Conservation (phyloP, 768 basidiomycete species). For the Trametes cubensis region DNA sequence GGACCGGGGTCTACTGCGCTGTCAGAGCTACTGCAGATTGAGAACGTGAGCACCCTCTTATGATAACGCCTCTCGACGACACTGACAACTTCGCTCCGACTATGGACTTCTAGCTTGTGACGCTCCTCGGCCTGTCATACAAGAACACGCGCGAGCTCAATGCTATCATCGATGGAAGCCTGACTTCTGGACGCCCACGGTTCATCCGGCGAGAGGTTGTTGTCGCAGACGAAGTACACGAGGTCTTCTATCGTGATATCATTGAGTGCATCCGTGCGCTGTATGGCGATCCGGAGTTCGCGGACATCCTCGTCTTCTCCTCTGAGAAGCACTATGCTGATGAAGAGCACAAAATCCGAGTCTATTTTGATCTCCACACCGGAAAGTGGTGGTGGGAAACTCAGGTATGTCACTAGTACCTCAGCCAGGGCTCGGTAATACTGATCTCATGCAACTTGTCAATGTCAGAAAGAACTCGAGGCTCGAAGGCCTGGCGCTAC, state of each 20-base stretch:
- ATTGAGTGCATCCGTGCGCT: slow-evolving; percentile 39
- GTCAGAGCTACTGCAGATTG: slow-evolving; percentile 40
- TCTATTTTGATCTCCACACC: slow-evolving; percentile 49
- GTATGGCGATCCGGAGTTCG: slow-evolving; percentile 38
- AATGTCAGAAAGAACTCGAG: slow-evolving; percentile 21
- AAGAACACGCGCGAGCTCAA: slow-evolving; percentile 35
- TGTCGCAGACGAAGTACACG: slow-evolving; percentile 34
- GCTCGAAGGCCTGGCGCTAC: slow-evolving; percentile 26
- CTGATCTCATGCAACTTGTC: not conserved
- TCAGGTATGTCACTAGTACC: slow-evolving; percentile 41
- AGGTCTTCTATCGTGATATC: slow-evolving; percentile 38
- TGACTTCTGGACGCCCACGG: slow-evolving; percentile 28
- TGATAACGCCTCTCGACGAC: too few relatives aligned
- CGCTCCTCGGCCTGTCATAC: slow-evolving; percentile 32
- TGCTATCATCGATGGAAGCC: slow-evolving; percentile 32
- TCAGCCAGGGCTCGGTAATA: not conserved
- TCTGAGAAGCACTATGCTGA: slow-evolving; percentile 44
- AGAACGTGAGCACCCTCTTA: slow-evolving; percentile 37
- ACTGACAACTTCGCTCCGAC: not conserved
- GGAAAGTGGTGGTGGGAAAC: slow-evolving; percentile 54
- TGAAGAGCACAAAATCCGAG: slow-evolving; percentile 24
- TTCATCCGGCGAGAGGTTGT: slow-evolving; percentile 34
- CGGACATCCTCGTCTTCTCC: slow-evolving; percentile 31
- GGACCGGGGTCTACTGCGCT: slow-evolving; percentile 42
- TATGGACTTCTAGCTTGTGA: not conserved